phyloP scores from a whole-genome alignment of 495 filamentous ascomycete species.

The Trichoderma erinaceum region DNA sequence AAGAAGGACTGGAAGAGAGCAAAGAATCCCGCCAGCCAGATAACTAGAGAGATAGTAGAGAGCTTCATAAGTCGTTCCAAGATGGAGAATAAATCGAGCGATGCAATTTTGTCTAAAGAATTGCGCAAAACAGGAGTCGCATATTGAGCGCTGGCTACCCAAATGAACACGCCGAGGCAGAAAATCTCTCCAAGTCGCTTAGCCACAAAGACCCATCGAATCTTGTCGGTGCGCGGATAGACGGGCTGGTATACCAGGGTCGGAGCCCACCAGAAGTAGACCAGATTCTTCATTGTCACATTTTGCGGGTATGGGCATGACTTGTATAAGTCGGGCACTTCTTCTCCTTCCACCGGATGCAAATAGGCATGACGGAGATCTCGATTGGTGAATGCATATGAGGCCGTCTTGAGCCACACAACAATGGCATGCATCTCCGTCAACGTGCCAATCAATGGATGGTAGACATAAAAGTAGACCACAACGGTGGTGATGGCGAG shows the following conservation, averaged over 20 bases:
- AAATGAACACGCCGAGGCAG: slow-evolving; percentile 76
- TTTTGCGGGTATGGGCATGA: slow-evolving; percentile 85
- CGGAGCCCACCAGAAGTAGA: slow-evolving; percentile 95
- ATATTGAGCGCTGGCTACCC: slow-evolving; percentile 89
- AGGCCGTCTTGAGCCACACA: slow-evolving; percentile 91
- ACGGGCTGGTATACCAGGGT: slow-evolving; percentile 96
- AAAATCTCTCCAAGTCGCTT: slow-evolving; percentile 75
- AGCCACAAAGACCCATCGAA: slow-evolving; percentile 79
- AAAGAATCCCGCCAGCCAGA: slow-evolving; percentile 97
- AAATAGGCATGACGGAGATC: slow-evolving; percentile 86
- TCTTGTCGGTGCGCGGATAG: slow-evolving; percentile 71
- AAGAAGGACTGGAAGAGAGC: slow-evolving; percentile 85
- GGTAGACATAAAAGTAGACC: slow-evolving; percentile 84
- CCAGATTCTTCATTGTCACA: slow-evolving; percentile 77
- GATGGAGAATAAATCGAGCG: slow-evolving; percentile 75
- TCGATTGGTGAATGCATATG: slow-evolving; percentile 93
- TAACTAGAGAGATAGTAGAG: slow-evolving; percentile 84
- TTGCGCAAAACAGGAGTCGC: slow-evolving; percentile 84
- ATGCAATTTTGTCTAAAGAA: slow-evolving; percentile 75
- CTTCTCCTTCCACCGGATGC: slow-evolving; percentile 54
- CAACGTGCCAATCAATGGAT: slow-evolving; percentile 87
- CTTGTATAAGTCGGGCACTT: slow-evolving; percentile 71
- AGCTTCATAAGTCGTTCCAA: slow-evolving; percentile 89
- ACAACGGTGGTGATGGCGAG: slow-evolving; percentile 72
- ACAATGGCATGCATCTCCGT: slow-evolving; percentile 90